Evolutionary conservation across 148 eudicot genomes (phyloP), one percentile per base, ranked within the genome.

Genomic region (Fagopyrum tataricum): DNA sequence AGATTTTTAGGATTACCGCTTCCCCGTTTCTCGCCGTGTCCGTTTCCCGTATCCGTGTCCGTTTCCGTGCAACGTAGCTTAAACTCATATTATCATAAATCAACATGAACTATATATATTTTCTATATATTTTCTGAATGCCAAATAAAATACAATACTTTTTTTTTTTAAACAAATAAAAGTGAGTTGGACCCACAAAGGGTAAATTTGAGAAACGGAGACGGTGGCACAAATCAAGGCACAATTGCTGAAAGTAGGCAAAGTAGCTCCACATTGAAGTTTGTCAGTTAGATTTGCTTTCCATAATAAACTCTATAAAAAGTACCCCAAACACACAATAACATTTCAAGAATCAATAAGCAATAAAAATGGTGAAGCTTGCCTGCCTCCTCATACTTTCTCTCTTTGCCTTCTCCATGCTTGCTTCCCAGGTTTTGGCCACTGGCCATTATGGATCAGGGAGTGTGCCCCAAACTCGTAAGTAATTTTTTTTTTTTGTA

Each of bases 191-290:
- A 59, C 66, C 66, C 66, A 24, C 14, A 6, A 59, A 39, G 4
- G 40, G 66, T 24, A 24, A 46, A 55, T 7, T 4, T 59, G 20
- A n/a, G 39, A 59, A 59, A 59, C 66, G 66, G 66, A 24, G 66
- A 59, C 2, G 66, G 66, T 59, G 66, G 66, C 66, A 23, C 39
- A 59, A 59, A 59, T 59, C 66, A 59, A 10, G 66, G 66, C 66
- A 55, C 26, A 55, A 3, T 18, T 20, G 20, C 7, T 4, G 5
- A 48, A 10, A 48, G 52, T 31, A 12, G 15, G 4, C 5, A 49
- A 6, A 2, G 6, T 1, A n/a, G 58, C 58, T 17, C 20, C 58
- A 15, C 58, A 52, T 52, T 52, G 8, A 52, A 52, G 58, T 52
- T 52, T n/a, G 58, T 52, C 58, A 52, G 58, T 52, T 18, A 14